Percentiles rank a stretch among this genome's conserved stretches.
Conservation (phyloP, 1,139 yeast genomes). For the Yamadazyma triangularis region DNA sequence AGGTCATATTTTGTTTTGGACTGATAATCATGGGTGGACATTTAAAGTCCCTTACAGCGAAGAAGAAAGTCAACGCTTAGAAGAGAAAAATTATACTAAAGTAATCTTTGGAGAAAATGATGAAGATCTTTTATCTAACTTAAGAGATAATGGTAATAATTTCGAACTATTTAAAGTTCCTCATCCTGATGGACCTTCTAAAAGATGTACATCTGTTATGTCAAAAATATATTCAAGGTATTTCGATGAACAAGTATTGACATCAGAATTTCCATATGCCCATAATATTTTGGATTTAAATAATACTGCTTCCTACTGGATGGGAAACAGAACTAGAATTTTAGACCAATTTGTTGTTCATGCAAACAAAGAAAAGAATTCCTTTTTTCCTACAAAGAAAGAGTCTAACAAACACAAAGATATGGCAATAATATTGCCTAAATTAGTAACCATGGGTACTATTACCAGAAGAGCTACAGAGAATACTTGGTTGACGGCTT, state of each 20-base stretch:
- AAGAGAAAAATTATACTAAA: conserved; percentile 49
- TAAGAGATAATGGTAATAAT: conserved; percentile 18
- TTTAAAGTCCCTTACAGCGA: conserved; percentile 53
- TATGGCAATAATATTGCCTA: conserved; percentile 78
- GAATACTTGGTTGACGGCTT: conserved; percentile 96
- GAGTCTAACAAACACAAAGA: conserved; percentile 20
- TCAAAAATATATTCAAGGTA: conserved; percentile 68
- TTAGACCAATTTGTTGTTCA: conserved; percentile 80
- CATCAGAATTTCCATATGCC: conserved; percentile 72
- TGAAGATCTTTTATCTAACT: conserved; percentile 18
- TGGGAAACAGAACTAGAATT: conserved; percentile 82
- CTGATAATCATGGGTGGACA: conserved; percentile 82
- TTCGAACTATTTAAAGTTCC: conserved; percentile 68
- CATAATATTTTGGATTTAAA: conserved; percentile 72
- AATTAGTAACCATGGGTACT: conserved; percentile 90
- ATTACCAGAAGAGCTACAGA: conserved; percentile 96
- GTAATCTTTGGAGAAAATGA: conserved; percentile 31
- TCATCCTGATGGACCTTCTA: conserved; percentile 78
- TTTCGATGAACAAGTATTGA: conserved; percentile 70
- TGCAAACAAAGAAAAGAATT: conserved; percentile 18
- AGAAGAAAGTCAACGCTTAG: conserved; percentile 33
- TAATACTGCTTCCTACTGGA: conserved; percentile 88
- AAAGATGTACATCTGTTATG: conserved; percentile 74
- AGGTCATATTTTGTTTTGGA: conserved; percentile 77
- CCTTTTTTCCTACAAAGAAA: conserved; percentile 20